Evolutionary conservation across 768 basidiomycete species (phyloP).

Genomic region (Suillus paluster): DNA sequence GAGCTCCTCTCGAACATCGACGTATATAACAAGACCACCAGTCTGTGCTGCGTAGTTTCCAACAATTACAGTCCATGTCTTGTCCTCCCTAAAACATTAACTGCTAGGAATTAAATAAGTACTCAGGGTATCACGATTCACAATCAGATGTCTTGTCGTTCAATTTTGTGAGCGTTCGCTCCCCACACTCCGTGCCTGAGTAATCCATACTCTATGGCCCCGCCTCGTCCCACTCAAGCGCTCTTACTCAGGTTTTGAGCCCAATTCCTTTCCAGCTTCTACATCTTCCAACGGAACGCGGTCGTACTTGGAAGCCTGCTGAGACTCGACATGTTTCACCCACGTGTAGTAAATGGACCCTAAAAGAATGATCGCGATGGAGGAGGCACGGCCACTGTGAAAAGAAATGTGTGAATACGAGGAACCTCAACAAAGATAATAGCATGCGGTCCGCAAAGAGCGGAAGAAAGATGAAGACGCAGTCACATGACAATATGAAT

Average conservation of each 20-base stretch:
- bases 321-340: conserved; percentile 79
- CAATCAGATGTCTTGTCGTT: neutral
- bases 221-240: neutral
- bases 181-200: neutral
- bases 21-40: neutral
- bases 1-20: neutral
- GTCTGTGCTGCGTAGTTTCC: neutral
- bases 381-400: conserved; percentile 75
- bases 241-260: conserved; percentile 34
- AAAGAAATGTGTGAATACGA: conserved; percentile 3
- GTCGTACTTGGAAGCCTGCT: conserved; percentile 53
- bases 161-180: neutral
- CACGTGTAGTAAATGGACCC: conserved; percentile 90
- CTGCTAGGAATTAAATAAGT: neutral
- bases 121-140: neutral
- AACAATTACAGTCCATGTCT: neutral
- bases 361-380: conserved; percentile 78
- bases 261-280: conserved; percentile 48
- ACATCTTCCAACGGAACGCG: conserved; percentile 67
- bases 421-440: neutral
- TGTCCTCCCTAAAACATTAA: neutral
- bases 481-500: neutral
- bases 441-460: neutral
- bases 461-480: neutral
- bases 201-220: too few species aligned